Base-by-base conservation (phyloP, 2,329 filamentous ascomycete species). In the Nothophaeocryptopus gaeumannii region DNA sequence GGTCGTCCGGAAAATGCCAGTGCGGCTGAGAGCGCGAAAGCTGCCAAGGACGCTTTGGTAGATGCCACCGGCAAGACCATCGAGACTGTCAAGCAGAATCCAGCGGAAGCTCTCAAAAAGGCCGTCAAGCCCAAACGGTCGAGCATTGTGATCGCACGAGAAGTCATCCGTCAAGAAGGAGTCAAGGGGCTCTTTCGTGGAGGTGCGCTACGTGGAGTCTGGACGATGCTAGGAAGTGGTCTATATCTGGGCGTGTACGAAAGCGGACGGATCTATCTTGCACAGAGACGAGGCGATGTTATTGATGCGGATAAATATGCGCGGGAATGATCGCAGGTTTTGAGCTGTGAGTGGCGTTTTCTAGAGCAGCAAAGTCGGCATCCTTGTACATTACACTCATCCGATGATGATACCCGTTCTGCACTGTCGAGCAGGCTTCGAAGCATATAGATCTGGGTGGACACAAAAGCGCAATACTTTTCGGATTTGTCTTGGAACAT, bases 231-330 rank as follows among this genome's bases (percentile, higher is more conserved):
- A 5, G 89, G 89, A 0, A 86, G 86, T 65, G 89, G 89, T 3
- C 71, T 96, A 48, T 96, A 96, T 74, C 72, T 96, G 36, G 88
- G 89, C 16, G 85, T 87, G 37, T 96, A 96, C 70, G 90, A 96
- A 68, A 84, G 84, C 56, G 85, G 87, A 8, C 84, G 89, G 63
- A 68, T 76, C 8, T 77, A 72, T 55, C 52, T 78, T 34, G 75
- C 74, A 2, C 63, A 62, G 7, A 61, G 74, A 53, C 63, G 74
- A 52, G 74, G 74, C 2, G 72, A 74, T 29, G 53, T 63, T 8
- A 55, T 74, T 2, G 63, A 72, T 43, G 68, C 58, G 8, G 61
- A 67, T 7, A 51, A 57, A 35, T 53, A 56, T 46, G 47, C 54
- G 20, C 43, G 51, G 33, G 29, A 45, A 31, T 55, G 34, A 39